Conservation (phyloP, 176 grass and related monocot genomes). For the Eragrostis curvula region DNA sequence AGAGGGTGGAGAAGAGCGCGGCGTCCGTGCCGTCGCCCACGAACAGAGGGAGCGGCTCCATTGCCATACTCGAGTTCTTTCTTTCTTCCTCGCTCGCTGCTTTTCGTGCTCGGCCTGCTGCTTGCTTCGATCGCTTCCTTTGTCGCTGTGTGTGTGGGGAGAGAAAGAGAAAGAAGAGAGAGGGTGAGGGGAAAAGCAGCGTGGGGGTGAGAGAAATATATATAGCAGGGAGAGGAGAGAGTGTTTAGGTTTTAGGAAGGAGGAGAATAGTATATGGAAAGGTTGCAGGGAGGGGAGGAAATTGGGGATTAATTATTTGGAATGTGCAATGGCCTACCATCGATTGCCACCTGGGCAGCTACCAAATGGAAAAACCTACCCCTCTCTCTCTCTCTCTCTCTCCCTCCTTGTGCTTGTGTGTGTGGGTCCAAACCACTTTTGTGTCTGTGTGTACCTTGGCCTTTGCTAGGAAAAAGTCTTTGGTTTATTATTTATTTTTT, state of each 20-base stretch:
- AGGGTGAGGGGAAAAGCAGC: neutral
- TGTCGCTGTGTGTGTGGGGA: neutral
- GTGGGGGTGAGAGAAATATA: conserved; percentile 31
- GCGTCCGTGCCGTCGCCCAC: conserved; percentile 59
- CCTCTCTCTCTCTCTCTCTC: neutral
- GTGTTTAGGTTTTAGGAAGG: neutral
- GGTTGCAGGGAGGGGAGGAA: conserved; percentile 14
- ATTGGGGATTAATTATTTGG: conserved; percentile 39
- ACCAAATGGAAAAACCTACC: neutral
- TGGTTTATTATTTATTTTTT: neutral
- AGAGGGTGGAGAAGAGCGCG: conserved; percentile 51
- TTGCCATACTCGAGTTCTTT: conserved; percentile 44
- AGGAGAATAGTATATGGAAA: conserved; percentile 12
- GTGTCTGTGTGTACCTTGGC: neutral
- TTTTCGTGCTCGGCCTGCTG: too few relatives aligned
- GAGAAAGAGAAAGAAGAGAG: neutral
- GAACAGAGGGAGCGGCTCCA: conserved; percentile 64
- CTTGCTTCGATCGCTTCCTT: neutral
- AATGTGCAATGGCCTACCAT: conserved; percentile 27
- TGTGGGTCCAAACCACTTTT: conserved; percentile 33
- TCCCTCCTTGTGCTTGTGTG: too few relatives aligned
- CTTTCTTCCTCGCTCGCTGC: neutral
- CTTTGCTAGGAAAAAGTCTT: neutral
- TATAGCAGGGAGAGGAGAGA: neutral
- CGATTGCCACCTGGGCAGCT: conserved; percentile 27